Evolutionary conservation across 1,284 basidiomycete species (phyloP).

Genomic region (Tausonia pullulans): DNA sequence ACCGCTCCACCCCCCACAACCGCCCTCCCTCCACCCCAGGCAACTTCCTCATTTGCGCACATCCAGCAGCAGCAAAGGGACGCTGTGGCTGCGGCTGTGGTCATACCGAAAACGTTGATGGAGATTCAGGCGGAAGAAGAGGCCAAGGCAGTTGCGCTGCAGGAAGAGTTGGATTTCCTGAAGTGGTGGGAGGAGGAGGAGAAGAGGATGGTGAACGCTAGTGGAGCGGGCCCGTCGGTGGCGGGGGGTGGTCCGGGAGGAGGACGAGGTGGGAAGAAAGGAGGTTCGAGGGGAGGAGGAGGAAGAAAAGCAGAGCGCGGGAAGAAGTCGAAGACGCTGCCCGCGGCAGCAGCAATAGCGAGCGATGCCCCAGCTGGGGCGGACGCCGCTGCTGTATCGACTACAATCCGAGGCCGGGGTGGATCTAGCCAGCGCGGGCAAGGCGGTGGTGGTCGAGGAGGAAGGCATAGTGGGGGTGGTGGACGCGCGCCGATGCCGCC

Average conservation of each 20-base stretch:
- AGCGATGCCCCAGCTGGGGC: no score
- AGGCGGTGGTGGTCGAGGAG: no score
- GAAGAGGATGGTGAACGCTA: constrained; percentile 41
- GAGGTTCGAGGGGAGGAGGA: not conserved
- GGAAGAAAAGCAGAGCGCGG: not conserved
- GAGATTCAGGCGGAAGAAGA: constrained; percentile 76
- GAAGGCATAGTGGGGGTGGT: no score
- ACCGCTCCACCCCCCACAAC: not conserved
- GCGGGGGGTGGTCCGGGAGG: not conserved
- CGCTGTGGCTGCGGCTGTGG: constrained; percentile 37
- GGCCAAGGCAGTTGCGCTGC: constrained; percentile 34
- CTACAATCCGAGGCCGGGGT: no score
- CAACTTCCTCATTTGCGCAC: constrained; percentile 55
- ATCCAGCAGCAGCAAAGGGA: constrained; percentile 70
- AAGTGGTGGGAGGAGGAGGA: constrained; percentile 78
- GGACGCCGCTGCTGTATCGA: no score
- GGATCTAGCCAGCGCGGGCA: no score
- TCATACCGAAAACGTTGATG: constrained; percentile 49
- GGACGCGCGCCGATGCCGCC: no score
- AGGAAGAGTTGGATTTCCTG: constrained; percentile 63
- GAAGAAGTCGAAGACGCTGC: not conserved
- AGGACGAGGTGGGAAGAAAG: not conserved
- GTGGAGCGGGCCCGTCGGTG: not conserved
- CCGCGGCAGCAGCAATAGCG: not conserved
- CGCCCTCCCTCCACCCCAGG: constrained; percentile 21